These are phyloP conservation scores for Suhomyces choctaworum DNA, from an alignment of 1,139 yeast species.

Conservation along the genomic window DNA sequence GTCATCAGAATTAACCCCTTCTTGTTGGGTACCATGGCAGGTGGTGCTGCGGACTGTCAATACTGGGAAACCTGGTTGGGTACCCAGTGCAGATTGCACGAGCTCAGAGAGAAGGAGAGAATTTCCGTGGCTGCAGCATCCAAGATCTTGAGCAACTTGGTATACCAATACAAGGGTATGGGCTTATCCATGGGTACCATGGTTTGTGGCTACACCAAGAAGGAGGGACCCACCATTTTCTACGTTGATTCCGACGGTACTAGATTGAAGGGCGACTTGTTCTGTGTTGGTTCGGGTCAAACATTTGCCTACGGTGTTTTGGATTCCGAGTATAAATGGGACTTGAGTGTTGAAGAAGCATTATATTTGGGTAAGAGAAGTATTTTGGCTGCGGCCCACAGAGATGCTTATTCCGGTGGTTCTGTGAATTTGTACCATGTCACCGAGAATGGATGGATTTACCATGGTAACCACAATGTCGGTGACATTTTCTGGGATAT, in stretches of 20 bases:
- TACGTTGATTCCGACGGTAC: slow-evolving; percentile 98
- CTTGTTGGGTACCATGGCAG: slow-evolving; percentile 97
- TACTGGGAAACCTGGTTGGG: slow-evolving; percentile 99
- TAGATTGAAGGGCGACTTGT: slow-evolving; percentile 88
- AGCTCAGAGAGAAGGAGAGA: slow-evolving; percentile 89
- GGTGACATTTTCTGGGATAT: slow-evolving; percentile 92
- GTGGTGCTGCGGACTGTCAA: slow-evolving; percentile 99
- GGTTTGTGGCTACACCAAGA: slow-evolving; percentile 95
- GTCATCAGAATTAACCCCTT: slow-evolving; percentile 96
- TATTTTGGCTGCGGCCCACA: slow-evolving; percentile 95
- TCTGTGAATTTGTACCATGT: slow-evolving; percentile 91
- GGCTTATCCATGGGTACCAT: slow-evolving; percentile 99
- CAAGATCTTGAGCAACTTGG: slow-evolving; percentile 86
- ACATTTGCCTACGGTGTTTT: slow-evolving; percentile 99
- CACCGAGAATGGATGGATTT: slow-evolving; percentile 91
- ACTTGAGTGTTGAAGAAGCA: slow-evolving; percentile 87
- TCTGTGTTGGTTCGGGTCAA: slow-evolving; percentile 99
- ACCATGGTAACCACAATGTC: slow-evolving; percentile 93
- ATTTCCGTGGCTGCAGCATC: slow-evolving; percentile 97
- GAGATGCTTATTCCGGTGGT: slow-evolving; percentile 99
- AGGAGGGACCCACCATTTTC: slow-evolving; percentile 93
- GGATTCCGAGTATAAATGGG: slow-evolving; percentile 91
- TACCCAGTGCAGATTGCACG: slow-evolving; percentile 92
- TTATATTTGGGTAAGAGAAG: slow-evolving; percentile 92
- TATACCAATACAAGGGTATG: slow-evolving; percentile 93